phyloP scores from a whole-genome alignment of 495 filamentous ascomycete genomes.

The Tuber brumale region DNA sequence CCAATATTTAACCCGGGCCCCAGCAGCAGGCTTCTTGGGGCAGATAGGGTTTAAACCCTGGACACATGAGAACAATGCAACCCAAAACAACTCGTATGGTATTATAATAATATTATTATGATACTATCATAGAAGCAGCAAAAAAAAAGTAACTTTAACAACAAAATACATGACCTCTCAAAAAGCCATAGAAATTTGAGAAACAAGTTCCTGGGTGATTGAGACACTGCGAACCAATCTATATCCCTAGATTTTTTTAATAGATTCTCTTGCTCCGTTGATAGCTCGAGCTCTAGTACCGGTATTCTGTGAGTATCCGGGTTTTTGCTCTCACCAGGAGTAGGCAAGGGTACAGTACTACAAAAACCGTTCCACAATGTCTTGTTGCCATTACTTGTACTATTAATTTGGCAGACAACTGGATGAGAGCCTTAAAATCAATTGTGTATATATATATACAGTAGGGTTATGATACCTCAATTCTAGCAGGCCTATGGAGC shows the following conservation, averaged over 20 bases:
- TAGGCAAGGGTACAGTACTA: not conserved
- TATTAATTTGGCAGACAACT: not conserved
- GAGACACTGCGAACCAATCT: too few species aligned
- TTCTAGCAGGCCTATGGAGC: too few species aligned
- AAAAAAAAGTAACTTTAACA: too few species aligned
- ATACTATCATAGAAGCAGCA: too few species aligned
- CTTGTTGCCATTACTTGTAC: not conserved
- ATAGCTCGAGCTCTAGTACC: not conserved
- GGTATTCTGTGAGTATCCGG: too few species aligned
- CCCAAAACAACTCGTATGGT: not conserved
- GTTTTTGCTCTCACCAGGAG: too few species aligned
- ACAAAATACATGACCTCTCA: too few species aligned
- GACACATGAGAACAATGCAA: not conserved
- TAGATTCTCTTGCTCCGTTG: not conserved
- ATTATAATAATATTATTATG: too few species aligned
- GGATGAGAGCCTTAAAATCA: not conserved
- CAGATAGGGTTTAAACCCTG: not conserved
- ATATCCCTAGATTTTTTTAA: too few species aligned
- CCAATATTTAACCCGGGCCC: too few species aligned
- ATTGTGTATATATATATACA: too few species aligned
- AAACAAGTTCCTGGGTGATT: not conserved
- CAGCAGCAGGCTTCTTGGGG: not conserved
- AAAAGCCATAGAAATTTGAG: not conserved
- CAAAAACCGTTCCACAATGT: not conserved
- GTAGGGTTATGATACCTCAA: too few species aligned